phyloP scores from a whole-genome alignment of 257 asterid genomes.

The Solanum bukasovii region DNA sequence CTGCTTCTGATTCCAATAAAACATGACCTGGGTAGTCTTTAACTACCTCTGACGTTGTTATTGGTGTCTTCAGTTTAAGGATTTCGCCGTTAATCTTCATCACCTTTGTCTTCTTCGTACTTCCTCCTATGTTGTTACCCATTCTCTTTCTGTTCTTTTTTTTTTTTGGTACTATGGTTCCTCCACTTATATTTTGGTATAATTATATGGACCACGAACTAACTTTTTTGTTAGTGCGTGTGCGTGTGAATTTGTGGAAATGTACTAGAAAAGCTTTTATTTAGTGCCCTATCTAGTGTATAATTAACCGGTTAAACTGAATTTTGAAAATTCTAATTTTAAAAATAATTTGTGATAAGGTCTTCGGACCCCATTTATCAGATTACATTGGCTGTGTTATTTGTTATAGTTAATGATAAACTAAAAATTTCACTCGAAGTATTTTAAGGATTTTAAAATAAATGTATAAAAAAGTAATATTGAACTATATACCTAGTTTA shows the following conservation, averaged over 20 bases:
- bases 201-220: neutral
- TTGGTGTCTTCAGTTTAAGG: conserved; percentile 45
- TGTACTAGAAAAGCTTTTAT: neutral
- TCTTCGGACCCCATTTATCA: fast-evolving
- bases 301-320: neutral
- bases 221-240: neutral
- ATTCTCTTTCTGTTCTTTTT: conserved; percentile 4
- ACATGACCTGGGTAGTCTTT: conserved; percentile 49
- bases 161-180: neutral
- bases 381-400: neutral
- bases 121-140: conserved; percentile 47
- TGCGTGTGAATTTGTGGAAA: conserved; percentile 18
- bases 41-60: conserved; percentile 39
- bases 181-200: neutral
- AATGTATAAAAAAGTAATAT: neutral
- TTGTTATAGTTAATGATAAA: neutral
- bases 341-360: neutral
- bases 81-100: conserved; percentile 53
- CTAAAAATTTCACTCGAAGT: neutral
- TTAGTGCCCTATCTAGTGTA: neutral
- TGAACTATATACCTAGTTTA: neutral
- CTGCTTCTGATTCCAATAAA: conserved; percentile 37
- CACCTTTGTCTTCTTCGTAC: conserved; percentile 35
- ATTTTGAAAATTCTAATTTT: neutral
- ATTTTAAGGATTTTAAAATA: neutral